These are phyloP conservation scores for Pythium volutum DNA, from an alignment of 352 stramenopile species.

Conservation along the genomic window DNA sequence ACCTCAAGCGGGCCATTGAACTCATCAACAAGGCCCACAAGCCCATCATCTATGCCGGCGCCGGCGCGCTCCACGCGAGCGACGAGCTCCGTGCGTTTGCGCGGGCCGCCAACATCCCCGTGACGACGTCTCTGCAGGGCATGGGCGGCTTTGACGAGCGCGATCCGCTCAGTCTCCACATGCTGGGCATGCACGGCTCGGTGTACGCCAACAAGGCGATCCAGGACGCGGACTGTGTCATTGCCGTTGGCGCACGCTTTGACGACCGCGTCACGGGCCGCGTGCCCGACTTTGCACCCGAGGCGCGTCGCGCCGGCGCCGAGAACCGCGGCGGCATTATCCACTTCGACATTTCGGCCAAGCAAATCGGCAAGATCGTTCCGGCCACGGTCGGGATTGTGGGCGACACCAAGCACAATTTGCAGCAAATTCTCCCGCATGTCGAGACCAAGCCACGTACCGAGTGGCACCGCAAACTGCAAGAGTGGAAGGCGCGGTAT, in stretches of 20 bases:
- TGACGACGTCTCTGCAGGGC: constrained; percentile 93
- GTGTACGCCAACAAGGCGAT: constrained; percentile 96
- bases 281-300: constrained; percentile 91
- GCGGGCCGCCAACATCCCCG: constrained; percentile 92
- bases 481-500: constrained; percentile 90
- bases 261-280: constrained; percentile 95
- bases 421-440: constrained; percentile 87
- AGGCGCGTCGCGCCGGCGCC: constrained; percentile 87
- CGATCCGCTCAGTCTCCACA: constrained; percentile 93
- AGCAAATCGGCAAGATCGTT: constrained; percentile 86
- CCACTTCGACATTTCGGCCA: constrained; percentile 93
- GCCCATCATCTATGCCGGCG: constrained; percentile 94
- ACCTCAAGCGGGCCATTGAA: constrained; percentile 64
- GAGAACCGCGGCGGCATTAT: constrained; percentile 94
- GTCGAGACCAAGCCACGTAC: constrained; percentile 77
- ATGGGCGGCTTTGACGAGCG: constrained; percentile 94
- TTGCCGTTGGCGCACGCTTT: constrained; percentile 93
- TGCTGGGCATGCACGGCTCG: constrained; percentile 97
- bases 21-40: constrained; percentile 95
- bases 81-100: constrained; percentile 91
- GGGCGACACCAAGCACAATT: constrained; percentile 89
- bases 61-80: constrained; percentile 84
- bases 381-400: constrained; percentile 75
- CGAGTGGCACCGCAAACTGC: constrained; percentile 92
- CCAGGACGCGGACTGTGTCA: constrained; percentile 93